A percentile compares a stretch with the other conserved stretches of the same genome.
phyloP scores from a whole-genome alignment of 2,329 filamentous ascomycete genomes.

The Fusarium gaditjirri region DNA sequence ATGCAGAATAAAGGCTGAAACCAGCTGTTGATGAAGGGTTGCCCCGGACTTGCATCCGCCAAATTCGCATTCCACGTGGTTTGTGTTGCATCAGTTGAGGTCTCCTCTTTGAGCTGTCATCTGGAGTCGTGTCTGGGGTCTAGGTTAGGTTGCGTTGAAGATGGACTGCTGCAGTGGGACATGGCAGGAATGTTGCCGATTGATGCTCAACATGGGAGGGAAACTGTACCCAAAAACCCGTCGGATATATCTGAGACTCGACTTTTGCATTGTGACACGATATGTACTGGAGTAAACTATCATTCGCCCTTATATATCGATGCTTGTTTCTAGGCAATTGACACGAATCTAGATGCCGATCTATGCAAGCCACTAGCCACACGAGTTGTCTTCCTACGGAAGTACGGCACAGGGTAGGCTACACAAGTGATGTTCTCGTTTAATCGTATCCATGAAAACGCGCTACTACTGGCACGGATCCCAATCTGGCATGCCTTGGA shows the following conservation, averaged over 20 bases:
- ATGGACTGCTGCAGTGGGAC: not conserved
- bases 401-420: too few species aligned
- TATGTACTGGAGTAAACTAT: rapidly evolving
- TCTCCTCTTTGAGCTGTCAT: not conserved
- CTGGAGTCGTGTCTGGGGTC: not conserved
- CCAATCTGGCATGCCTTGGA: rapidly evolving
- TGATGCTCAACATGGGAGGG: not conserved
- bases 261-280: rapidly evolving
- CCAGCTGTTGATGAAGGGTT: not conserved
- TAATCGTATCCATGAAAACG: rapidly evolving
- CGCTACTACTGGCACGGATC: not conserved
- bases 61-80: not conserved
- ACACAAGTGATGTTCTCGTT: rapidly evolving
- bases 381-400: too few species aligned
- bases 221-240: not conserved
- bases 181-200: rapidly evolving
- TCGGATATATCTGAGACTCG: rapidly evolving
- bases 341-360: too few species aligned
- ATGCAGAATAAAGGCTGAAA: not conserved
- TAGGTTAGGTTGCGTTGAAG: not conserved
- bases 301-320: too few species aligned
- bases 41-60: not conserved
- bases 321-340: too few species aligned
- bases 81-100: not conserved
- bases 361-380: not conserved